Evolutionary conservation across 768 basidiomycete genomes (phyloP).

Genomic region (Cystofilobasidium capitatum): DNA sequence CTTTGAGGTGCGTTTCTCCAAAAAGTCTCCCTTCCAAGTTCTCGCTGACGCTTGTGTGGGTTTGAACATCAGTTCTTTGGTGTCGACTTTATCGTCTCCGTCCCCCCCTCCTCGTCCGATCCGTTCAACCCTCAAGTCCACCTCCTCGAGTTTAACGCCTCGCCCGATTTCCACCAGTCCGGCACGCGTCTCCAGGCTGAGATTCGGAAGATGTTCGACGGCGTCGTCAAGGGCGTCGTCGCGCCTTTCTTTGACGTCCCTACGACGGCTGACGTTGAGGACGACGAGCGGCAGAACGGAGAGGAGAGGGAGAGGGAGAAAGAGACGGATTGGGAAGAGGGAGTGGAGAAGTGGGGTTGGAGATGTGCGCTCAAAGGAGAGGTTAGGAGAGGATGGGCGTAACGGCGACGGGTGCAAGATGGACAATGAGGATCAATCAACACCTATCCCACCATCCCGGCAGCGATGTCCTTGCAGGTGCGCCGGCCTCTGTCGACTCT

Average conservation of each 20-base stretch:
- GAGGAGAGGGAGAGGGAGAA: constrained; percentile 15
- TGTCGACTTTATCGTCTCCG: constrained; percentile 70
- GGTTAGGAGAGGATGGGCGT: constrained; percentile 18
- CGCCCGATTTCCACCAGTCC: constrained; percentile 89
- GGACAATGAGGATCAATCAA: too few species aligned
- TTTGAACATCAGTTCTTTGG: constrained; percentile 55
- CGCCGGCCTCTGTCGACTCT: too few species aligned
- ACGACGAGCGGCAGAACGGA: constrained; percentile 17
- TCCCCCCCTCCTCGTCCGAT: constrained; percentile 40
- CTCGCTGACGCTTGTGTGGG: not conserved
- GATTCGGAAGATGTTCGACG: constrained; percentile 65
- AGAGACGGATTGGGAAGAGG: constrained; percentile 45
- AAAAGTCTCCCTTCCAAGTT: not conserved
- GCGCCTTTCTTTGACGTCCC: constrained; percentile 48
- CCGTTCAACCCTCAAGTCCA: constrained; percentile 49
- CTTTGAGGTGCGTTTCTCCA: constrained; percentile 64
- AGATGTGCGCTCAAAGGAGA: constrained; percentile 33
- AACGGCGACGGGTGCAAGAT: too few species aligned
- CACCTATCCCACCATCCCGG: too few species aligned
- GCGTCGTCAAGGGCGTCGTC: constrained; percentile 59
- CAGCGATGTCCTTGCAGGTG: too few species aligned
- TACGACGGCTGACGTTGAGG: constrained; percentile 39
- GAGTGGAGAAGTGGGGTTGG: constrained; percentile 50
- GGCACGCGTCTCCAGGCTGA: constrained; percentile 73
- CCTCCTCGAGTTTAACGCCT: constrained; percentile 84